Evolutionary conservation across 1,139 yeast genomes (phyloP), one percentile per base, ranked within the genome.

Genomic region (Diutina ranongensis): DNA sequence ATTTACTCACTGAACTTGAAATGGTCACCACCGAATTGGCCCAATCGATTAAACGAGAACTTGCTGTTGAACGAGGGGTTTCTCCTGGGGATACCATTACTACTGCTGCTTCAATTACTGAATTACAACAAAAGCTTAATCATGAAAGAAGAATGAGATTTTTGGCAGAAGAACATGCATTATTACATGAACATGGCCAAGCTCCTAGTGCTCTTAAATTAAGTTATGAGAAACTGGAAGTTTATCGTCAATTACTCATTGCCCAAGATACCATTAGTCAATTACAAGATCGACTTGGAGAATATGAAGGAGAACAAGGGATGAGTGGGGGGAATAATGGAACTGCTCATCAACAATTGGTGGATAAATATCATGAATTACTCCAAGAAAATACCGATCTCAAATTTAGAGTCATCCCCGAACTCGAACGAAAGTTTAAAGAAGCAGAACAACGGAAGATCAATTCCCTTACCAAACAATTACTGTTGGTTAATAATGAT

Each of bases 1-100:
- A 72, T 32, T 60, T 83, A 41, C 65, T 81, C 53, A 71, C 73
- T 49, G 92, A 83, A 57, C 61, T 83, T 45, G 82, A 80, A 50
- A 57, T 81, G 33, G 80, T 83, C 1, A 80, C 89, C 2, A 73
- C 76, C 19, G 94, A 83, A 55, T 66, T 83, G 45, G 89, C 88
- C 0, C 74, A 78, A 20, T 79, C 88, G 0, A 80, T 83, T 45
- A 73, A 76, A 46, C 65, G 92, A 45, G 94, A 83, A 58, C 65
- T 82, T 22, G 60, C 66, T 8, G 57, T 83, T 40, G 88, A 81
- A 54, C 18, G 12, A 18, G 28, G 32, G 9, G 40, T 15, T 9
- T 19, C 4, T 13, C 27, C 18, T 15, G 15, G 4, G 15, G 34
- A 31, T 4, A 13, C 18, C 40, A 10, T 12, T 32, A 1, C 25